Conservation (phyloP, 2,329 filamentous ascomycete species). For the Mycosphaerella sp. region DNA sequence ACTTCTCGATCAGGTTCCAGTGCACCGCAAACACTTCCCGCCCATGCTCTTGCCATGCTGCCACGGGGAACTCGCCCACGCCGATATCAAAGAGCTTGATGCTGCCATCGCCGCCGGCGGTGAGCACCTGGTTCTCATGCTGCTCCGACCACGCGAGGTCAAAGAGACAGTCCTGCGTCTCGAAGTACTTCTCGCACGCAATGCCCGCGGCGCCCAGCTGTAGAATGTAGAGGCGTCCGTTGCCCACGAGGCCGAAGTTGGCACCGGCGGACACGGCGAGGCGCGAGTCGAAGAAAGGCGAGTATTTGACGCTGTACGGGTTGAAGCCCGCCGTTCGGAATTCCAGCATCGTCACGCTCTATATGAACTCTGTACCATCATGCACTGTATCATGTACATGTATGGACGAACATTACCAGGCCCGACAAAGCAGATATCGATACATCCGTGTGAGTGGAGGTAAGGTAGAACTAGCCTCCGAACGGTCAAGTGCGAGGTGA, state of each 20-base stretch:
- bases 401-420: too few relatives aligned
- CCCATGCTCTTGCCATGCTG: constrained; percentile 88
- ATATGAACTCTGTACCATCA: background rate
- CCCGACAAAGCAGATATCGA: too few relatives aligned
- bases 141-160: constrained; percentile 93
- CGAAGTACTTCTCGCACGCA: constrained; percentile 79
- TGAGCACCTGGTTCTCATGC: constrained; percentile 89
- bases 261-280: constrained; percentile 85
- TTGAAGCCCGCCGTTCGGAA: constrained; percentile 92
- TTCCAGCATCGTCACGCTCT: constrained; percentile 66
- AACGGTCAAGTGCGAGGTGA: too few relatives aligned
- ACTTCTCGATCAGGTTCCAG: constrained; percentile 89
- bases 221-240: constrained; percentile 81
- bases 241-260: constrained; percentile 96
- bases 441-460: too few relatives aligned
- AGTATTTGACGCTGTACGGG: constrained; percentile 96
- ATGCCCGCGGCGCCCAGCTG: constrained; percentile 78
- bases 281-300: constrained; percentile 92
- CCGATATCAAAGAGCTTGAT: constrained; percentile 89
- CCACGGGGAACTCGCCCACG: constrained; percentile 75
- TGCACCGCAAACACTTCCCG: constrained; percentile 86
- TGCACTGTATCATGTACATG: too few relatives aligned
- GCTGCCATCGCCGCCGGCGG: constrained; percentile 85
- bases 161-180: constrained; percentile 95
- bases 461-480: too few relatives aligned